Conservation (phyloP, 2,329 filamentous ascomycete species). For the Mycogone perniciosa region DNA sequence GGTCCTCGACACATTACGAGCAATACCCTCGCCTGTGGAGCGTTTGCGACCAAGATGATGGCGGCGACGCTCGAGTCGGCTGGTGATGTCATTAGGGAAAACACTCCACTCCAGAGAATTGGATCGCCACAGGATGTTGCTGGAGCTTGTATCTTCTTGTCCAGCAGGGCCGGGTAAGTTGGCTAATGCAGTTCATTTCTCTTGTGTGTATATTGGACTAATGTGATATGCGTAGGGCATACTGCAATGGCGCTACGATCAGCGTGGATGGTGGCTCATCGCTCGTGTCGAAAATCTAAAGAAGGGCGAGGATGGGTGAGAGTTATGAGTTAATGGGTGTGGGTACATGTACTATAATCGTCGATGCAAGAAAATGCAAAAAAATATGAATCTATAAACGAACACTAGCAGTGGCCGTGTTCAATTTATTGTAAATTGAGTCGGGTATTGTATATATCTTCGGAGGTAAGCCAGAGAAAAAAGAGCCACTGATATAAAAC, state of each 20-base stretch:
- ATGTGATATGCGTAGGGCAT: constrained; percentile 32
- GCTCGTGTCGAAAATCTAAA: constrained; percentile 40
- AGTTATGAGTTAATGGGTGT: background rate
- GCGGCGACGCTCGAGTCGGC: constrained; percentile 50
- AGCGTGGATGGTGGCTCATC: constrained; percentile 53
- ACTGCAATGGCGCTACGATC: constrained; percentile 59
- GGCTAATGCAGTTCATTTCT: background rate
- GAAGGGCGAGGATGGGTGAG: background rate
- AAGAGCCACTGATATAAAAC: background rate
- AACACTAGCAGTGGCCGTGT: background rate
- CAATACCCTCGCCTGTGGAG: constrained; percentile 67
- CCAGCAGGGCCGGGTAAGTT: constrained; percentile 55
- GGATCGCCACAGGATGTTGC: constrained; percentile 63
- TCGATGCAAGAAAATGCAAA: no score
- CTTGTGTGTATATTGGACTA: constrained; percentile 36
- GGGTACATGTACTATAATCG: background rate
- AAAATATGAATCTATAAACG: no score
- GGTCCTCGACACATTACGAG: constrained; percentile 54
- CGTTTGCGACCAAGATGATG: constrained; percentile 66
- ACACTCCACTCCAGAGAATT: constrained; percentile 61
- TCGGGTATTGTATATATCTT: background rate
- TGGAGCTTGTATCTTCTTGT: constrained; percentile 64
- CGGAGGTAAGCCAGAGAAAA: background rate
- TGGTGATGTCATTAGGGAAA: constrained; percentile 46
- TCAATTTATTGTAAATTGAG: background rate